Conservation (phyloP, 768 basidiomycete species). For the Xerocomellus chrysenteron region DNA sequence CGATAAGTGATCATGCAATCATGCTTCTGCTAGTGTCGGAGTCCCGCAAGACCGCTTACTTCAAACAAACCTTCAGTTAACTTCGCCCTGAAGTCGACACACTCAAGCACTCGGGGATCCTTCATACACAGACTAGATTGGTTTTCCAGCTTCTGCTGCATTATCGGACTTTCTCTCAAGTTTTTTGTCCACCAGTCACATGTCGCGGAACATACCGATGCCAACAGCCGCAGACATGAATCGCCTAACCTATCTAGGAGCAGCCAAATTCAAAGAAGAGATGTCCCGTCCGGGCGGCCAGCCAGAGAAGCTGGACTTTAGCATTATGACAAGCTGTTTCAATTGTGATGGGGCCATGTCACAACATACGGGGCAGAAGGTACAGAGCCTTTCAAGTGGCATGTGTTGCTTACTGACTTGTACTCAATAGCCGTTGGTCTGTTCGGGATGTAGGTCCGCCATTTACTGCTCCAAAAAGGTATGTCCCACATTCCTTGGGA, state of each 20-base stretch:
- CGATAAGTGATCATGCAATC: background rate
- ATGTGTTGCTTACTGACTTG: background rate
- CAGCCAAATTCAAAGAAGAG: conserved; percentile 28
- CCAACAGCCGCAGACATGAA: conserved; percentile 27
- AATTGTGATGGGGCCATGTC: conserved; percentile 18
- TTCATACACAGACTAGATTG: background rate
- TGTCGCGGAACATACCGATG: conserved; percentile 21
- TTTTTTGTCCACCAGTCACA: conserved; percentile 5
- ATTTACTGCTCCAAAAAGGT: conserved; percentile 34
- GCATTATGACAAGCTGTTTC: conserved; percentile 22
- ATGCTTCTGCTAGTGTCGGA: no score
- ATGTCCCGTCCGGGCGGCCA: conserved; percentile 28
- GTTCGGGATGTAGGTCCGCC: conserved; percentile 29
- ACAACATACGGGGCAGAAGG: conserved; percentile 17
- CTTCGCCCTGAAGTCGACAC: background rate
- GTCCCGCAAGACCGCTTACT: background rate
- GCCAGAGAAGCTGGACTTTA: conserved; percentile 30
- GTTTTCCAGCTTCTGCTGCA: background rate
- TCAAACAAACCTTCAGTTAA: background rate
- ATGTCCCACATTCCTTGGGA: background rate
- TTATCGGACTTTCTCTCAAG: background rate
- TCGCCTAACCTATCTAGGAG: conserved; percentile 28
- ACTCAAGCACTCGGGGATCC: background rate
- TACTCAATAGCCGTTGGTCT: conserved; percentile 24
- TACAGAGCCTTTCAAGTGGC: background rate